Base-by-base conservation (phyloP, 2,329 filamentous ascomycete genomes). In the Helotiales sp. region DNA sequence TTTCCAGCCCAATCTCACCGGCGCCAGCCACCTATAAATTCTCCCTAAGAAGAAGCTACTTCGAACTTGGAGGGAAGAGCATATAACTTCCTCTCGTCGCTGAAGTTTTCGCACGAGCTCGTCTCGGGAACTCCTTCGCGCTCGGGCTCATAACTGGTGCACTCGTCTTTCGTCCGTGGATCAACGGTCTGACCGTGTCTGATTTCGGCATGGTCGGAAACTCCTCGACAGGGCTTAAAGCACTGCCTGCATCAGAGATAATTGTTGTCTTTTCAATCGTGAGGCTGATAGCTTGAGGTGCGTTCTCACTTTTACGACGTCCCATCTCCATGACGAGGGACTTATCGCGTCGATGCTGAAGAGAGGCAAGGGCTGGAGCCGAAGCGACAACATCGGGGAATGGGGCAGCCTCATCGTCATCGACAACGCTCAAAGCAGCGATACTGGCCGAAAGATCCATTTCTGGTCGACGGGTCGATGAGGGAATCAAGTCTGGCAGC, bases 401-500 rank as follows among this genome's bases (percentile, higher is more conserved):
- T 29, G 58, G 55, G 30, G 56, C 55, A 42, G 61, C 53, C 15
- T 60, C 60, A 7, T 56, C 10, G 13, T 58, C 59, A 36, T 60
- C 48, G 29, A 46, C 15, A 25, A 61, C 30, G 25, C 42, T 52
- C 33, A 64, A 48, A 4, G 34, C 52, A 13, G 60, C 48, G 29
- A 58, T 31, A 17, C 48, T 53, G 8, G 55, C 31, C 34, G 57
- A 50, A n/a, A 64, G 34, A 44, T 64, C 62, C 8, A 52, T 36
- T 12, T 63, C 65, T 34, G 52, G 46, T n/a, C 63, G 61, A 17
- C 60, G 54, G 12, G 48, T 52, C 1, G 68, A 70, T 22, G n/a
- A n/a, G n/a, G 65, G 64, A 19, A 70, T 61, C 12, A 71, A 63
- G 44, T 71, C 70, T n/a, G 70, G 70, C n/a, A 71, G 62, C 12